Conservation (phyloP, 2,329 filamentous ascomycete genomes). For the Fusarium falciforme region DNA sequence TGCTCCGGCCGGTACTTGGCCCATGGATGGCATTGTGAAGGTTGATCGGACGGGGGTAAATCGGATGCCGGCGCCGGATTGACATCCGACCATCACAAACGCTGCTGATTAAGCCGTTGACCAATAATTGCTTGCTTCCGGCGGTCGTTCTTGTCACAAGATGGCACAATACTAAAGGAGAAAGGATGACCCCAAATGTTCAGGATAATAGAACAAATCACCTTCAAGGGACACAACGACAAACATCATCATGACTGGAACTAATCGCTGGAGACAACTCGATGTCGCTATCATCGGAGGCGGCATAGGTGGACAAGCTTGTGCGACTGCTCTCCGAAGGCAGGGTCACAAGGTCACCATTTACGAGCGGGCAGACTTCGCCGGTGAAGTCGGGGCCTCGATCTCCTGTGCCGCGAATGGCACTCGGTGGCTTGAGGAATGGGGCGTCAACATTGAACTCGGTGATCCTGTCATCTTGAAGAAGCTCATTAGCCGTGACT, state of each 20-base stretch:
- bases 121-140: neutral
- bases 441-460: constrained; percentile 54
- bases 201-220: neutral
- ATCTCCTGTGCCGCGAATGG: constrained; percentile 73
- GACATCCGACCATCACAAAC: neutral
- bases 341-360: constrained; percentile 60
- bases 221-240: neutral
- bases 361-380: constrained; percentile 71
- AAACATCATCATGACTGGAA: neutral
- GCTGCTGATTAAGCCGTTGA: neutral
- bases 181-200: neutral
- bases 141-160: neutral
- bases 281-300: constrained; percentile 47
- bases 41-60: neutral
- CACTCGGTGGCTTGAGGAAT: constrained; percentile 71
- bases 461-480: constrained; percentile 9
- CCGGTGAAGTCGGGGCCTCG: constrained; percentile 71
- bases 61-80: neutral
- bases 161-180: neutral
- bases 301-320: constrained; percentile 65
- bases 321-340: constrained; percentile 64
- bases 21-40: no score
- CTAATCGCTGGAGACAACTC: neutral
- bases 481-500: constrained; percentile 22
- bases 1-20: neutral